Evolutionary conservation across 2,329 filamentous ascomycete genomes (phyloP).

Genomic region (Plenodomus tracheiphilus): DNA sequence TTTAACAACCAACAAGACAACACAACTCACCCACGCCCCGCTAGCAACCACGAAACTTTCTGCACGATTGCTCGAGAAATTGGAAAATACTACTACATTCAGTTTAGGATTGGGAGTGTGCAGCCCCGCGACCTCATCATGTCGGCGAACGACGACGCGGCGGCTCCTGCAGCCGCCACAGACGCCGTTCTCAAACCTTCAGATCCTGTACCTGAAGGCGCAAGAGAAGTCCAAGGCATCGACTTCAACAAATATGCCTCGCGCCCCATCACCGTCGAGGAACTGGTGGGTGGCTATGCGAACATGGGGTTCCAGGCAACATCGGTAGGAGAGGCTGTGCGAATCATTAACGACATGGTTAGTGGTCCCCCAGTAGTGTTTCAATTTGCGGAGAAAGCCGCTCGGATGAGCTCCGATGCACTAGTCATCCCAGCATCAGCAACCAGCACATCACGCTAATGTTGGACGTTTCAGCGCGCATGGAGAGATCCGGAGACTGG

Average conservation of each 20-base stretch:
- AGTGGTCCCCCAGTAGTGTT: constrained; percentile 23
- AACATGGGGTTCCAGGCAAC: constrained; percentile 85
- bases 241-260: constrained; percentile 85
- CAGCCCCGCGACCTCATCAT: too few relatives aligned
- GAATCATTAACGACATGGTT: constrained; percentile 96
- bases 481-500: constrained; percentile 81
- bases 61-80: too few relatives aligned
- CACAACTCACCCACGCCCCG: too few relatives aligned
- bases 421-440: too few relatives aligned
- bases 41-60: too few relatives aligned
- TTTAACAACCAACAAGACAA: too few relatives aligned
- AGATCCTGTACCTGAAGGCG: constrained; percentile 74
- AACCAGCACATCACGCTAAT: background rate
- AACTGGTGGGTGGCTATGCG: constrained; percentile 79
- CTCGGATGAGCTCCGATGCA: too few relatives aligned
- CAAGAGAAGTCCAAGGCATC: constrained; percentile 83
- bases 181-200: constrained; percentile 86
- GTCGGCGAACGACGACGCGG: background rate
- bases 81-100: too few relatives aligned
- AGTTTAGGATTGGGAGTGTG: too few relatives aligned
- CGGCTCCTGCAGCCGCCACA: constrained; percentile 56
- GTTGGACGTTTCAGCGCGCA: constrained; percentile 58
- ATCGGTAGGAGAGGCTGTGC: constrained; percentile 81
- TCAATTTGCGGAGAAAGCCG: background rate
- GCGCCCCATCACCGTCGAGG: constrained; percentile 78